These are phyloP conservation scores for Dactylellina sp. DNA, from an alignment of 2,329 filamentous ascomycete species.

Conservation along the genomic window DNA sequence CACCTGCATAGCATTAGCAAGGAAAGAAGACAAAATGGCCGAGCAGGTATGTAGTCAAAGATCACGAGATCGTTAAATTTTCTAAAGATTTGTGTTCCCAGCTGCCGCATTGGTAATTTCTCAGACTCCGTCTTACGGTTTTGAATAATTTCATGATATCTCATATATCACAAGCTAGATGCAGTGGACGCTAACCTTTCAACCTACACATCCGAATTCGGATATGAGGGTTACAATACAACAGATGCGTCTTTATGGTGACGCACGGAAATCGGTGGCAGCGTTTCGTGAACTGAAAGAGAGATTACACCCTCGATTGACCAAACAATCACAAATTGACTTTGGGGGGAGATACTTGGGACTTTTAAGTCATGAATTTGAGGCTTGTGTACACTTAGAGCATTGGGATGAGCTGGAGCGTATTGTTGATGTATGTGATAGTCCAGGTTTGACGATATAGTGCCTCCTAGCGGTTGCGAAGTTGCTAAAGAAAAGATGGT, in stretches of 20 bases:
- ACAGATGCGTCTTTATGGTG: slow-evolving; percentile 40
- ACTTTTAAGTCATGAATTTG: slow-evolving; percentile 81
- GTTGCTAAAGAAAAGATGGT: not conserved
- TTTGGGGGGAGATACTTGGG: slow-evolving; percentile 62
- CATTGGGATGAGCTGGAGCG: slow-evolving; percentile 74
- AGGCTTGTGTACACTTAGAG: slow-evolving; percentile 75
- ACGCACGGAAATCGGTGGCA: slow-evolving; percentile 42
- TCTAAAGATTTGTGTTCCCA: not conserved
- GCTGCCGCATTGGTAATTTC: not conserved
- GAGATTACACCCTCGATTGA: slow-evolving; percentile 32
- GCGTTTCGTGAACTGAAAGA: slow-evolving; percentile 35
- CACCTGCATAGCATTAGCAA: slow-evolving; percentile 66
- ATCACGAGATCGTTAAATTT: not conserved
- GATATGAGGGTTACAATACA: not conserved
- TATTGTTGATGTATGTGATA: slow-evolving; percentile 68
- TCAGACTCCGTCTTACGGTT: too few relatives aligned
- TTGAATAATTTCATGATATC: too few relatives aligned
- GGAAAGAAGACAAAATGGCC: slow-evolving; percentile 64
- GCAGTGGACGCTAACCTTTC: not conserved
- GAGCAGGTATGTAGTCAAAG: slow-evolving; percentile 62
- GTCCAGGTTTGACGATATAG: not conserved
- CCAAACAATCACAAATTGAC: slow-evolving; percentile 42
- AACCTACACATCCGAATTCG: not conserved
- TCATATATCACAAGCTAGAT: not conserved
- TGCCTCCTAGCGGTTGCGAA: not conserved